Base-by-base conservation (phyloP, 1,284 basidiomycete genomes). In the Phlebopus sp. region DNA sequence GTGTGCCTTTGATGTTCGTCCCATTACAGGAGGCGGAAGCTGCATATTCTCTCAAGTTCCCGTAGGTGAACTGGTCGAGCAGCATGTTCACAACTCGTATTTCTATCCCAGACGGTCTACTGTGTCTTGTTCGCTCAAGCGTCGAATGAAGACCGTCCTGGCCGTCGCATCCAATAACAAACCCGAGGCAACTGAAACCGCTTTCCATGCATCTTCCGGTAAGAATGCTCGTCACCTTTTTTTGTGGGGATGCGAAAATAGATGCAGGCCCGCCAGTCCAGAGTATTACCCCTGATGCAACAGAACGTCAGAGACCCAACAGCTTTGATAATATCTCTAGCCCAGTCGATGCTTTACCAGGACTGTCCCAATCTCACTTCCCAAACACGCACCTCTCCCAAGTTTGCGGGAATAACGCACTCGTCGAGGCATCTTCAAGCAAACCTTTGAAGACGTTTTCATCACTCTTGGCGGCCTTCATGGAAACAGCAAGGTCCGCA, bases 1-100 rank as follows among this genome's bases (percentile, higher is more conserved):
- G 55, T 27, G n/a, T 5, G 19, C 59, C 64, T 18, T 49, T 68
- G 40, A 31, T 5, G 42, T 44, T 67, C 31, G 49, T 64, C 19
- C 64, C 62, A 2, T 14, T 65, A 21, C 51, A 21, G 19, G 60
- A 67, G 46, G 62, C 64, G 31, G 62, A 64, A 40, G 53, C 50
- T 7, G 64, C 62, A 15, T 66, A 68, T 31, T 46, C 64, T 8
- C 15, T 21, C 19, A 58, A 58, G 40, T 66, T 68, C 52, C 49
- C 57, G 66, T 64, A 35, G 54, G 62, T 54, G 15, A 6, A 15
- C 25, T 1, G 11, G 38, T 27, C 31, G 36, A 18, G 2, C n/a
- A 6, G 35, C 36, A 14, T 18, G 1, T 13, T 6, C 32, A 37
- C 25, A 27, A 18, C 23, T 18, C 2, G 19, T 38, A 38, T 25